Conservation (phyloP, 441 rosid species). For the California macrophylla region DNA sequence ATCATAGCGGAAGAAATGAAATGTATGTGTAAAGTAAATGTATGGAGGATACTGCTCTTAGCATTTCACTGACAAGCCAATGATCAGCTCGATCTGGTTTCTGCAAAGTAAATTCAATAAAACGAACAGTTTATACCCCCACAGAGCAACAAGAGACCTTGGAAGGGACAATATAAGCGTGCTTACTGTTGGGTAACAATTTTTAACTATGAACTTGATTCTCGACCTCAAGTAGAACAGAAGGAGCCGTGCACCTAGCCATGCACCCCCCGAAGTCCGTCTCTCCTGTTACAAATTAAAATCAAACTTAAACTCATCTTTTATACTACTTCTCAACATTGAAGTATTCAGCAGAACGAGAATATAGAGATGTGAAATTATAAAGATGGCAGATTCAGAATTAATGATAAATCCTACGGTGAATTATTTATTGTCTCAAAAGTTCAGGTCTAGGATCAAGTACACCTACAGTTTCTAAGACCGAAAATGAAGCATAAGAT, state of each 20-base stretch:
- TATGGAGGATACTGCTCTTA: slow-evolving; percentile 76
- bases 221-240: slow-evolving; percentile 46
- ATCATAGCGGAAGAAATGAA: not conserved
- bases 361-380: slow-evolving; percentile 3
- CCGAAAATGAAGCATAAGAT: not conserved
- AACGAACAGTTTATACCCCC: not conserved
- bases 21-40: not conserved
- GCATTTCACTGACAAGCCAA: slow-evolving; percentile 69
- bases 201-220: slow-evolving; percentile 45
- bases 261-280: slow-evolving; percentile 30
- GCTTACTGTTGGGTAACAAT: slow-evolving; percentile 74
- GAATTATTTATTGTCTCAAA: not conserved
- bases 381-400: not conserved
- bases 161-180: slow-evolving; percentile 3
- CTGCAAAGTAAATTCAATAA: slow-evolving; percentile 32
- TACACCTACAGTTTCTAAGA: not conserved
- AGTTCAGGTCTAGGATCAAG: not conserved
- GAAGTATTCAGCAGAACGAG: no score
- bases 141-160: slow-evolving; percentile 1
- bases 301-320: slow-evolving; percentile 43
- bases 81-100: slow-evolving; percentile 63
- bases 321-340: not conserved
- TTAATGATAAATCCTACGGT: not conserved
- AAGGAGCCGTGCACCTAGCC: slow-evolving; percentile 63
- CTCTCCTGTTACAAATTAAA: not conserved